Conservation (phyloP, 225 moss, liverwort and hornwort genomes). For the Lunularia cruciata region DNA sequence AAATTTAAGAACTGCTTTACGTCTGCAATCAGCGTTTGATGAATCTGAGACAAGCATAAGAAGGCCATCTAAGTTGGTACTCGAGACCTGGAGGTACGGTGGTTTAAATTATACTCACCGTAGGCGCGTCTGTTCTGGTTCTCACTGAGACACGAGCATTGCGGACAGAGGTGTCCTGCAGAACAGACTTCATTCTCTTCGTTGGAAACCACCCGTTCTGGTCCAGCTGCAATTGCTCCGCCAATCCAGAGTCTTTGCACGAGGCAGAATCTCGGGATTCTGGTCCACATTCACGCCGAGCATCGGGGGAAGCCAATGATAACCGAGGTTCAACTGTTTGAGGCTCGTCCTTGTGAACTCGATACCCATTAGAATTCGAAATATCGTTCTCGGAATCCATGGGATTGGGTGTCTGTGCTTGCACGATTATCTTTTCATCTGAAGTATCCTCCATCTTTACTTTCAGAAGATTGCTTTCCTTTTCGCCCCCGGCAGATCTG, state of each 20-base stretch:
- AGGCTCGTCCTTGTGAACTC: not conserved
- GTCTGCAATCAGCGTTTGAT: no score
- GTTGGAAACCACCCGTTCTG: constrained; percentile 37
- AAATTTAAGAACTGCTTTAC: no score
- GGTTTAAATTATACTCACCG: no score
- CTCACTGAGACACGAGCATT: constrained; percentile 24
- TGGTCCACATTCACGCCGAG: constrained; percentile 23
- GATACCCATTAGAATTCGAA: not conserved
- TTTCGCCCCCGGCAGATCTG: not conserved
- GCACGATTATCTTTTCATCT: not conserved
- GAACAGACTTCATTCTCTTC: constrained; percentile 42
- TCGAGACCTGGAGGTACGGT: no score
- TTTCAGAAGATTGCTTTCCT: not conserved
- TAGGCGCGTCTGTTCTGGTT: constrained; percentile 25
- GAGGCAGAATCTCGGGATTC: constrained; percentile 17
- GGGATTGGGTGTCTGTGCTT: constrained; percentile 4
- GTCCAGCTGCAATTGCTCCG: constrained; percentile 21
- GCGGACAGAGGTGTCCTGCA: constrained; percentile 11
- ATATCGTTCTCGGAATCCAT: constrained; percentile 25
- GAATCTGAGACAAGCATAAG: no score
- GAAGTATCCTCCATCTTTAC: not conserved
- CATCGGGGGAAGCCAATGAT: constrained; percentile 14
- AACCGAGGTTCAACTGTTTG: not conserved
- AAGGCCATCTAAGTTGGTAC: no score
- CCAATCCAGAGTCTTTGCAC: constrained; percentile 21